phyloP scores from a whole-genome alignment of 1,284 basidiomycete species.

The Tylopilus sp. region DNA sequence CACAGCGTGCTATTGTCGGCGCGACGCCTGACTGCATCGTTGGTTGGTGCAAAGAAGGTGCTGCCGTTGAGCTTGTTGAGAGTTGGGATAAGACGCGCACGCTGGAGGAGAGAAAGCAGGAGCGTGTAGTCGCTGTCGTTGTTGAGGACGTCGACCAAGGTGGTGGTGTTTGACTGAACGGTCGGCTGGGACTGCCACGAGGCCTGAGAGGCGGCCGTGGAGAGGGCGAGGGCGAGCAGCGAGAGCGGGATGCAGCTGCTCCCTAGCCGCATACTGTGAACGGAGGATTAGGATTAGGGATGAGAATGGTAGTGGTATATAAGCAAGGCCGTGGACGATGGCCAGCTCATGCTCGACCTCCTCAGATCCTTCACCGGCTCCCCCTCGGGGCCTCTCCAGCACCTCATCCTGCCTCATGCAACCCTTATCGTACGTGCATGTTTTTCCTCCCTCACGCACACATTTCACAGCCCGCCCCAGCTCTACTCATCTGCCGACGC shows the following conservation, averaged over 20 bases:
- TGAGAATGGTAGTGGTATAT: slow-evolving; percentile 2
- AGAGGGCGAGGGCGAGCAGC: slow-evolving; percentile 36
- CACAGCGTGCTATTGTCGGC: slow-evolving; percentile 46
- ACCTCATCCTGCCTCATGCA: slow-evolving; percentile 53
- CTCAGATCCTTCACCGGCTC: slow-evolving; percentile 55
- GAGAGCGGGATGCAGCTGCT: slow-evolving; percentile 38
- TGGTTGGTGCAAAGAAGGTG: slow-evolving; percentile 94
- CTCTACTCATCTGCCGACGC: slow-evolving; percentile 70
- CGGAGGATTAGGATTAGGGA: slow-evolving; percentile 7
- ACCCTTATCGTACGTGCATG: slow-evolving; percentile 55
- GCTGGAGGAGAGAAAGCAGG: slow-evolving; percentile 80
- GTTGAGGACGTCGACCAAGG: slow-evolving; percentile 76
- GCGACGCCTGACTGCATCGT: slow-evolving; percentile 76
- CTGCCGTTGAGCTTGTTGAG: slow-evolving; percentile 81
- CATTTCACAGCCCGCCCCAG: slow-evolving; percentile 37
- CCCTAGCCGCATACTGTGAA: slow-evolving; percentile 39
- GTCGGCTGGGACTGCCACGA: slow-evolving; percentile 26
- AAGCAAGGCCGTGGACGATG: slow-evolving; percentile 12
- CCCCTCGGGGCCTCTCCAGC: slow-evolving; percentile 55
- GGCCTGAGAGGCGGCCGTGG: slow-evolving; percentile 33
- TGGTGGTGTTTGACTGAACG: slow-evolving; percentile 39
- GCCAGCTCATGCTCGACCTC: slow-evolving; percentile 54
- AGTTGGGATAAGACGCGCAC: slow-evolving; percentile 86
- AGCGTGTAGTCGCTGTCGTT: slow-evolving; percentile 78
- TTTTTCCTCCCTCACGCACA: background rate